Evolutionary conservation across 1,284 basidiomycete genomes (phyloP).

Genomic region (Fomes fomentarius): DNA sequence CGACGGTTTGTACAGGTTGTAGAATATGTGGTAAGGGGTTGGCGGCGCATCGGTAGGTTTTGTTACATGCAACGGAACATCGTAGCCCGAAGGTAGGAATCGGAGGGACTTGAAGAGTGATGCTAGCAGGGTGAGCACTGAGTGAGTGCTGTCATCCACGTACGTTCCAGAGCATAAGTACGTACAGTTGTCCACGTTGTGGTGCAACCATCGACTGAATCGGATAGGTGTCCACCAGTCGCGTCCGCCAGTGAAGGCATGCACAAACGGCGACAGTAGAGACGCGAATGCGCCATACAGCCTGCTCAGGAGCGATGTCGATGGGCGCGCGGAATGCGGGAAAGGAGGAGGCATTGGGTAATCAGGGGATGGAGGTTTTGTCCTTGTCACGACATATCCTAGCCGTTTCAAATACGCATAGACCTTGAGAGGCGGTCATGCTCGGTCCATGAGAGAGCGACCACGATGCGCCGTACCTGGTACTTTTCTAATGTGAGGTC

Average conservation of each 20-base stretch:
- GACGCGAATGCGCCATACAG: slow-evolving; percentile 45
- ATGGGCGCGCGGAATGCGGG: background rate
- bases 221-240: slow-evolving; percentile 67
- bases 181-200: slow-evolving; percentile 53
- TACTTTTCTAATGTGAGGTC: slow-evolving; percentile 83
- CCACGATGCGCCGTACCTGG: slow-evolving; percentile 59
- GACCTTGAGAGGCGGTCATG: slow-evolving; percentile 53
- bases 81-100: slow-evolving; percentile 73
- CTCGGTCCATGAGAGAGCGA: no score
- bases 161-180: background rate
- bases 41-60: slow-evolving; percentile 11
- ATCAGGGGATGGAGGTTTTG: slow-evolving; percentile 59
- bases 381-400: slow-evolving; percentile 86
- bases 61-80: slow-evolving; percentile 37
- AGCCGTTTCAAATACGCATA: slow-evolving; percentile 91
- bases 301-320: slow-evolving; percentile 34
- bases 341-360: slow-evolving; percentile 58
- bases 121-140: slow-evolving; percentile 41
- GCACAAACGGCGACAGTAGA: slow-evolving; percentile 37
- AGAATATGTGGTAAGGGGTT: slow-evolving; percentile 86
- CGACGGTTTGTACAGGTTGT: slow-evolving; percentile 90
- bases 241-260: slow-evolving; percentile 34
- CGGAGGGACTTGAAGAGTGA: slow-evolving; percentile 75
- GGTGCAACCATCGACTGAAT: slow-evolving; percentile 47
- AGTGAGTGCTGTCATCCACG: background rate